phyloP scores from a whole-genome alignment of 2,329 filamentous ascomycete species.

The Fusarium denticulatum region DNA sequence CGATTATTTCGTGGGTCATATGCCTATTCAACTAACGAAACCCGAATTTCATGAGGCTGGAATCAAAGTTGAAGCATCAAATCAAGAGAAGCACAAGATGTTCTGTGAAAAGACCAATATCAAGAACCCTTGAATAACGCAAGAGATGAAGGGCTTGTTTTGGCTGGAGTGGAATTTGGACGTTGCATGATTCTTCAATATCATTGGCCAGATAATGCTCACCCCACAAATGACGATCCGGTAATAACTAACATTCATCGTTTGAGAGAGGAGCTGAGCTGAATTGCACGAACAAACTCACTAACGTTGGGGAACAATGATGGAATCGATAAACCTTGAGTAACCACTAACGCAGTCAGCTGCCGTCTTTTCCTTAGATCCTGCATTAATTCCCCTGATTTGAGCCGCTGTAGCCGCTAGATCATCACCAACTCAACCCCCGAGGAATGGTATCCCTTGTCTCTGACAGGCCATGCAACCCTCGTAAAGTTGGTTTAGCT shows the following conservation, averaged over 20 bases:
- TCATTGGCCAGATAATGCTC: neutral
- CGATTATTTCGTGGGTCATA: too few species aligned
- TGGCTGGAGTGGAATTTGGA: neutral
- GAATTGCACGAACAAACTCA: neutral
- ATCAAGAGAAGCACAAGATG: neutral
- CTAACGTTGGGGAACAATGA: neutral
- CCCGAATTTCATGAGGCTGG: accelerated
- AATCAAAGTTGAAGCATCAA: too few species aligned
- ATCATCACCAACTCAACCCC: neutral
- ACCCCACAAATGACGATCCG: neutral
- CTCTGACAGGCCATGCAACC: neutral
- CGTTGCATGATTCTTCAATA: neutral
- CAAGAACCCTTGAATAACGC: neutral
- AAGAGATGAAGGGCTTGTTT: neutral
- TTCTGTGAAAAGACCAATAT: neutral
- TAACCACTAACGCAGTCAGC: neutral
- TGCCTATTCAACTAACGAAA: neutral
- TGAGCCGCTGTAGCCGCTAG: slow-evolving; percentile 17
- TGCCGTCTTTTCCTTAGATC: slow-evolving; percentile 8
- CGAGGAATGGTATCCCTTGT: slow-evolving; percentile 6
- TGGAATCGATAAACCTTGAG: neutral
- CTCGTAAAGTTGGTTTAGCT: slow-evolving; percentile 14
- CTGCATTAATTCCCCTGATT: neutral
- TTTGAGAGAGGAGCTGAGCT: neutral
- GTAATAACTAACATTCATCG: neutral